phyloP scores from a whole-genome alignment of 352 stramenopile genomes.

The Pythium pyrilobum region DNA sequence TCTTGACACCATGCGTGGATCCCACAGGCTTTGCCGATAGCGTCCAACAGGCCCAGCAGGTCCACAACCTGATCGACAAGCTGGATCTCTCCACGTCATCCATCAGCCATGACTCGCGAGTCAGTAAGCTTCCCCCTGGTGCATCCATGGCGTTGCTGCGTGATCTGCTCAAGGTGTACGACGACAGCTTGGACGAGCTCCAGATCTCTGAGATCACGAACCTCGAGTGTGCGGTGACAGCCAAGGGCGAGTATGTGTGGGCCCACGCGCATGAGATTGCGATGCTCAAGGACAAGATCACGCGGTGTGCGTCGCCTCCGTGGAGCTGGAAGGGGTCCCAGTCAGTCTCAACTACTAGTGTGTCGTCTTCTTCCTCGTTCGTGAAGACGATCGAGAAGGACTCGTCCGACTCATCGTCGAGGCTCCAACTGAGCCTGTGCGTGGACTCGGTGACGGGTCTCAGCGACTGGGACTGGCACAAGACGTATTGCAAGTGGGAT shows the following conservation, averaged over 20 bases:
- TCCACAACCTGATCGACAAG: slow-evolving; percentile 17
- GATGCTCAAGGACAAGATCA: neutral
- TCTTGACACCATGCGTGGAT: too few relatives aligned
- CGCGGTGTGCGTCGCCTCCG: slow-evolving; percentile 1
- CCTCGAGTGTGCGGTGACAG: slow-evolving; percentile 6
- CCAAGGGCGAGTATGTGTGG: slow-evolving; percentile 8
- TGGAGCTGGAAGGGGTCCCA: neutral
- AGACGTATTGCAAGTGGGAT: slow-evolving; percentile 8
- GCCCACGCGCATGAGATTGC: neutral
- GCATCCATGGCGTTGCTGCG: neutral
- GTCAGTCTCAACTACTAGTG: neutral
- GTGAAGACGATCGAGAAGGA: neutral
- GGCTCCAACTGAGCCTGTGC: neutral
- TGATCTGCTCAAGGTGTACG: slow-evolving; percentile 6
- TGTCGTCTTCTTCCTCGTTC: neutral
- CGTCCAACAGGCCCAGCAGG: neutral
- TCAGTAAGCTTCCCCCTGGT: neutral
- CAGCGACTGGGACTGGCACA: slow-evolving; percentile 5
- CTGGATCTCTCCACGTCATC: neutral
- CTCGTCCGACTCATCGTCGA: neutral
- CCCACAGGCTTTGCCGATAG: neutral
- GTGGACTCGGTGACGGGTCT: neutral
- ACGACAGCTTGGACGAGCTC: slow-evolving; percentile 3
- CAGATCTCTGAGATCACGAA: slow-evolving; percentile 8
- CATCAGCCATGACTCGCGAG: neutral